These are phyloP conservation scores for Dryas octopetala DNA, from an alignment of 306 rosid genomes.

Conservation along the genomic window DNA sequence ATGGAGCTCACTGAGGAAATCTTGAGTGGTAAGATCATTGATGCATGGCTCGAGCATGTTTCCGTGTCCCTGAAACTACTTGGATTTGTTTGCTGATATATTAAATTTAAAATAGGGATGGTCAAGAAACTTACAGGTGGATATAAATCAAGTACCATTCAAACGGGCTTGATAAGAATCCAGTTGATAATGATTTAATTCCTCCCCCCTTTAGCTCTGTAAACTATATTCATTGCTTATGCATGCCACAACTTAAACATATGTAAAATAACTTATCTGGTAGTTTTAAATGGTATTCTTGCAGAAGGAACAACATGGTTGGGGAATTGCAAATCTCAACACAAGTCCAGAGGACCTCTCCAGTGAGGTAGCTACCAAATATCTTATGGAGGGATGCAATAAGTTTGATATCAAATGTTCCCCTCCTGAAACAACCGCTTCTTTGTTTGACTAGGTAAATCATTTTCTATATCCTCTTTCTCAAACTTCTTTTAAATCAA, in stretches of 20 bases:
- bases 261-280: conserved; percentile 12
- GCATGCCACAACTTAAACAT: not conserved
- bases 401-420: conserved; percentile 75
- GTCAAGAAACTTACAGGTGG: conserved; percentile 81
- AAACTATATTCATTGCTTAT: not conserved
- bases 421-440: conserved; percentile 85
- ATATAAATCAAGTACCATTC: conserved; percentile 75
- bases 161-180: conserved; percentile 39
- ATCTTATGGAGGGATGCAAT: conserved; percentile 66
- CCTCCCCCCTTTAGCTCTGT: conserved; percentile 55
- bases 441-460: conserved; percentile 80
- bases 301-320: conserved; percentile 91
- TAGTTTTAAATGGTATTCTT: conserved; percentile 25
- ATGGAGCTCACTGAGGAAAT: conserved; percentile 85
- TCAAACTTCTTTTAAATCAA: not conserved
- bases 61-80: conserved; percentile 4
- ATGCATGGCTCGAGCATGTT: not conserved
- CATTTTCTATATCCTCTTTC: not conserved
- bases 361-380: conserved; percentile 71
- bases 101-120: conserved; percentile 56
- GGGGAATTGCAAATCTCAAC: conserved; percentile 67
- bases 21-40: conserved; percentile 70
- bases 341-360: conserved; percentile 73
- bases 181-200: conserved; percentile 35
- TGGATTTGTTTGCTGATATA: conserved; percentile 19